Base-by-base conservation (phyloP, 768 basidiomycete genomes). In the Rhodotorula taiwanensis region DNA sequence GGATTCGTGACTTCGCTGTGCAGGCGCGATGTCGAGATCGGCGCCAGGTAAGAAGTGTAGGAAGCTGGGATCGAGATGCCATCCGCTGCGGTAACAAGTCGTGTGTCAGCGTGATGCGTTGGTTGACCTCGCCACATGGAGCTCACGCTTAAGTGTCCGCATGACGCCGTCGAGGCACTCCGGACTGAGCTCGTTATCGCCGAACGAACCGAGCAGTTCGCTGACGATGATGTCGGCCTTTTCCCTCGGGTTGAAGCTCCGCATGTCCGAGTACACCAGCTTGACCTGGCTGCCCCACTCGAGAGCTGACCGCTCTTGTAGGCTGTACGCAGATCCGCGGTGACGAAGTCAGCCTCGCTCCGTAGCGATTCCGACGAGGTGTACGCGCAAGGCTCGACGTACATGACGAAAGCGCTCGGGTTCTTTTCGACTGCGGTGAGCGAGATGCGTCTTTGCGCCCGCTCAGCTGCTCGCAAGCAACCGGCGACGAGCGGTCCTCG, bases 101-200 rank as follows among this genome's bases (percentile, higher is more conserved):
- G n/a, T 5, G 15, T 8, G 47, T 2, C 30, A 31, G 48, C 45
- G 36, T 45, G 23, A 28, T 25, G 43, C 43, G 25, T 25, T 14
- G 23, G n/a, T 16, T 27, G 45, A 27, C 8, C n/a, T 20, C 11
- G 39, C 39, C 11, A 18, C 39, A 25, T 42, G 28, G 39, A 47
- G 79, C 84, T 73, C 70, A 92, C 91, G 81, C 80, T 95, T 94
- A 74, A 99, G 79, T 74, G 91, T 93, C 52, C 94, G 80, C 83
- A 87, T 84, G 14, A 90, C 93, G 18, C 95, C 95, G 74, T 99
- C 95, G 41, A 99, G 79, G 76, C 95, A 99, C 76, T 99, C 95
- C 0, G 95, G 95, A 73, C 91, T 93, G 52, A 98, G 83, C 75
- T 99, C 95, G 64, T 99, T 99, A 76, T 99, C 95, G 3, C 94